Evolutionary conservation across 192 early-diverging fungal genomes (phyloP), one percentile per base, ranked within the genome.

Genomic region (Oehlia diaphana): DNA sequence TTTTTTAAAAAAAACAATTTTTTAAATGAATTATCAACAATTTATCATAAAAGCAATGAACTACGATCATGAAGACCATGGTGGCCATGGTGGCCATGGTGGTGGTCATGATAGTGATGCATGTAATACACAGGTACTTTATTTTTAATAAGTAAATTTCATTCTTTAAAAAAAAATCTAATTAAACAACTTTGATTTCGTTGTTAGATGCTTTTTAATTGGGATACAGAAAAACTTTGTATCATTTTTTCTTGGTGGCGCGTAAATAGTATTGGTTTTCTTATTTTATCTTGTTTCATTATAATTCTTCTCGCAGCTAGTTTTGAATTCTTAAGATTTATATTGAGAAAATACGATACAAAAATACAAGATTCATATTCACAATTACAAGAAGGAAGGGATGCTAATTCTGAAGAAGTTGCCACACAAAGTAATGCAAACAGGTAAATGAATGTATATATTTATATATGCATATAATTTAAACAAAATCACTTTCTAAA

Each of bases 171-270:
- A 16, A 58, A 21, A 65, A 65, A 31, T 28, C 26, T 65, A 28
- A 23, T 31, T 65, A 12, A 28, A 14, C 8, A 23, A 65, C 28
- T 28, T 12, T 31, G 3, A 28, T 65, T 23, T 65, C 1, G 2
- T 73, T 73, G 5, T 9, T 86, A 92, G 87, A 95, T 95, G 93
- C 76, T 92, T 1, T 90, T 95, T 79, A 95, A 93, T 81, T 95
- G 92, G 92, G 84, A 87, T 74, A 90, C 88, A 3, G 85, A 92
- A 76, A 91, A 93, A 82, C 89, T 92, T 3, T 95, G 93, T 63
- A 87, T 95, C n/a, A 83, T 95, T 23, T 93, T 93, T 81, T 86
- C 89, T 79, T 93, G 89, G 79, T 95, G 92, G 93, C 90, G 88
- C 71, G 88, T 93, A 74, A 84, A 91, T 68, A 87, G 86, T 4